phyloP scores from a whole-genome alignment of 2,329 filamentous ascomycete species.

The Elsinoe fawcettii region DNA sequence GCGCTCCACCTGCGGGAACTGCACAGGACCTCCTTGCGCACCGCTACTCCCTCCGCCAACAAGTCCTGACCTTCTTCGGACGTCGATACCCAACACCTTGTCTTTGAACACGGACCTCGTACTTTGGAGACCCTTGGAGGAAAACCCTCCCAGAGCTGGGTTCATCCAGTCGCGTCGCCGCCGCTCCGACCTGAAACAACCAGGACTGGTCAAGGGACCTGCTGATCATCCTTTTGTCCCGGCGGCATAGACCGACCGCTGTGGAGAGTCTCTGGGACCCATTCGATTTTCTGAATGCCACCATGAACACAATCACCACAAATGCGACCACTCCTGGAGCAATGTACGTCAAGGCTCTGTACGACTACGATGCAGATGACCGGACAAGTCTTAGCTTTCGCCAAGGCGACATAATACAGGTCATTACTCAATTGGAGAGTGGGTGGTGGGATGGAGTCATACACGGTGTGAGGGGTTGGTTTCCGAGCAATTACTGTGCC shows the following conservation, averaged over 20 bases:
- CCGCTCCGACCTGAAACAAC: constrained; percentile 9
- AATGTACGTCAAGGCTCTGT: constrained; percentile 90
- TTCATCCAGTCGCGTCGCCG: constrained; percentile 8
- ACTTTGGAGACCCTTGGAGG: not conserved
- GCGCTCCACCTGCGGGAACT: constrained; percentile 10
- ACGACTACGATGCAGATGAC: constrained; percentile 97
- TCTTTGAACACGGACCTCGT: not conserved
- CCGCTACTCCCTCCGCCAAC: constrained; percentile 10
- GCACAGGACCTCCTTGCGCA: constrained; percentile 13
- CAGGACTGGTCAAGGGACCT: constrained; percentile 6
- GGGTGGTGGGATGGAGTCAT: constrained; percentile 99
- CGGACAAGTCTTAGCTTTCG: constrained; percentile 94
- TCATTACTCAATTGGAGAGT: constrained; percentile 94
- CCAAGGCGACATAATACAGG: constrained; percentile 94
- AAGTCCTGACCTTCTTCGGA: not conserved
- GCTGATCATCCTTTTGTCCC: constrained; percentile 12
- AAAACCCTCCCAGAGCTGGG: not conserved
- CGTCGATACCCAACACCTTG: not conserved
- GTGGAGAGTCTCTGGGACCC: constrained; percentile 1
- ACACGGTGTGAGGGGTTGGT: constrained; percentile 94
- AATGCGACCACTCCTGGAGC: constrained; percentile 43
- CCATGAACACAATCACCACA: constrained; percentile 46
- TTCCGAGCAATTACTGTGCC: constrained; percentile 97
- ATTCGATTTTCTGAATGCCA: constrained; percentile 18
- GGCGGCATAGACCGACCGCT: constrained; percentile 15